Base-by-base conservation (phyloP, 352 stramenopile species). In the Poterioochromonas sp. region DNA sequence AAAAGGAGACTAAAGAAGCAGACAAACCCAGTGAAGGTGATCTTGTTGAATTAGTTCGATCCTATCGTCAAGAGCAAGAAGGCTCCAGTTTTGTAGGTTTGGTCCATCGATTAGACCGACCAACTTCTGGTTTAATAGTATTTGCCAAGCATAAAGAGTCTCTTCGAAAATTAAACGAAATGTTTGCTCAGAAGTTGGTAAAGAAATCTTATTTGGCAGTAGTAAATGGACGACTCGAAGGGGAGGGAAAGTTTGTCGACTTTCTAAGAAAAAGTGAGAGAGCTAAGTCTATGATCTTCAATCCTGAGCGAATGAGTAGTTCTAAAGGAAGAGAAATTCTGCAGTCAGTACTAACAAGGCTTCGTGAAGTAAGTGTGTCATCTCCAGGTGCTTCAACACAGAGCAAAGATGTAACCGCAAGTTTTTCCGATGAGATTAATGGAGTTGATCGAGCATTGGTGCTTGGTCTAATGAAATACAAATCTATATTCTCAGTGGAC, bases 81-180 rank as follows among this genome's bases (percentile, higher is more conserved):
- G n/a, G n/a, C n/a, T n/a, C n/a, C n/a, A n/a, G n/a, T n/a, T 71
- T 71, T 71, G 34, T 71, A 26, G 62, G 62, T 44, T 12, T 74
- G 1, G n/a, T 54, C 1, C 65, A 74, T 54, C 65, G 65, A 3
- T 39, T 74, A 2, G 65, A 74, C 29, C 37, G 39, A 11, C 65
- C 65, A 0, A 35, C 15, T 18, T 37, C 5, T 35, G 65, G 65
- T 29, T 12, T 74, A 8, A 34, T 74, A n/a, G n/a, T 74, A 26
- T 74, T 74, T 34, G 65, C 39, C 15, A 51, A 54, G 53, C 51
- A 2, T 20, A 37, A 5, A 1, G n/a, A 58, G 12, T 3, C 65
- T 22, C 22, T 35, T 3, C 2, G 2, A 35, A 74, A 35, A 39
- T 54, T 74, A 37, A 58, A 35, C 29, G 43, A 74, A 74, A 8